Base-by-base conservation (phyloP, 2,329 filamentous ascomycete species). In the Ceratocystis lukuohia region DNA sequence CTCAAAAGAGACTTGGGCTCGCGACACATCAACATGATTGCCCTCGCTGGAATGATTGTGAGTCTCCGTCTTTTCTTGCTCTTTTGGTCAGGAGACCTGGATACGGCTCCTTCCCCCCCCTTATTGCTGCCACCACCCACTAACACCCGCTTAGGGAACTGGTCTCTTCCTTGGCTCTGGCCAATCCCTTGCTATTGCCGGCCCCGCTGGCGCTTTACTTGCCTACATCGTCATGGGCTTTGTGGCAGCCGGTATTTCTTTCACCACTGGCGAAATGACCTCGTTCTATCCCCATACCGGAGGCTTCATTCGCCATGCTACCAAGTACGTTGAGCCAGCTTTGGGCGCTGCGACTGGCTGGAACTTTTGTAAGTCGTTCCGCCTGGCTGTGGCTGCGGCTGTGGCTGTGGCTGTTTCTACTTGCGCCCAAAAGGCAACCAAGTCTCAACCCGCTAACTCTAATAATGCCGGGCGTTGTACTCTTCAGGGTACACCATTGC, bases 201-300 rank as follows among this genome's bases (percentile, higher is more conserved):
- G 82, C 0, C 77, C 76, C 2, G 76, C 71, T 0, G 72, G 74
- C 8, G 70, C 77, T 1, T 68, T 79, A 0, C 74, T 79, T 61
- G 74, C 74, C 4, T 79, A 78, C 64, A 61, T 74, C 15, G 48
- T 81, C 71, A 70, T 81, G 70, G 78, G 75, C 65, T 71, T 78
- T 3, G 77, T 83, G 61, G 80, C 84, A 30, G 84, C 78, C 73
- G 80, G 79, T n/a, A 80, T 84, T 71, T 84, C 84, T 78, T 75
- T 75, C 17, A 73, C 73, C 7, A 70, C 76, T 17, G 75, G 75
- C 15, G 75, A 76, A 67, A 74, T 74, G 71, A 71, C 72, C 0
- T 68, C 73, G 0, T 71, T 71, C 15, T 57, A 74, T 2, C 73
- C 72, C 0, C 70, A 71, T 61, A 70, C 72, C 20, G 72, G 73